Base-by-base conservation (phyloP, 306 rosid genomes). In the Begonia masoniana region DNA sequence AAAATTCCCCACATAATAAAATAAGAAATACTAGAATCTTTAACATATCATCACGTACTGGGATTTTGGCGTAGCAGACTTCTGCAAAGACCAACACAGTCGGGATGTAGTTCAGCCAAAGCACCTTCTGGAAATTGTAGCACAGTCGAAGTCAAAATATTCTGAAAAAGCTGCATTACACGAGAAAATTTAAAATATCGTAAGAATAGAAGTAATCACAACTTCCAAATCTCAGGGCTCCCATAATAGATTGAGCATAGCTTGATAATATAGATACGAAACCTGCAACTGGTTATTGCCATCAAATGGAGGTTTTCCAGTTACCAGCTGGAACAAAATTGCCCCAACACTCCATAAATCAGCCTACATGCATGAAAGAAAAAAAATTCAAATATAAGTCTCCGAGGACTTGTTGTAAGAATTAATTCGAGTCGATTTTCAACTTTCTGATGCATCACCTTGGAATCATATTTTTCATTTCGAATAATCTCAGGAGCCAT, bases 281-380 rank as follows among this genome's bases (percentile, higher is more conserved):
- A 91, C 99, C 99, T 92, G 95, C 13, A 66, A 52, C 64, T 78
- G 95, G 68, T 52, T 79, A 69, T 72, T 81, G 63, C 99, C 99
- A 43, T 73, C 70, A 65, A 83, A 92, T 26, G 99, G 99, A n/a
- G 81, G 93, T 69, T 66, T 81, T 64, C 99, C 99, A 10, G 82
- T 82, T 55, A 86, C 84, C 48, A 92, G 79, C 70, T 92, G 95
- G 74, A 77, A 92, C 63, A 92, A 71, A 63, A 86, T 83, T 63
- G 99, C 88, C 52, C 99, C 99, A 51, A 92, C 99, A 58, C 99
- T 92, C 99, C 99, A 86, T 57, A 92, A 79, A 77, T 92, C 99
- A 59, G 96, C 99, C 99, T 92, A 81, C 71, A 76, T 36, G 43
- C 24, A 42, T 9, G 43, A 57, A 42, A 9, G 43, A n/a, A 51